phyloP scores from a whole-genome alignment of 2,329 filamentous ascomycete species.

The Cryphonectria radicalis region DNA sequence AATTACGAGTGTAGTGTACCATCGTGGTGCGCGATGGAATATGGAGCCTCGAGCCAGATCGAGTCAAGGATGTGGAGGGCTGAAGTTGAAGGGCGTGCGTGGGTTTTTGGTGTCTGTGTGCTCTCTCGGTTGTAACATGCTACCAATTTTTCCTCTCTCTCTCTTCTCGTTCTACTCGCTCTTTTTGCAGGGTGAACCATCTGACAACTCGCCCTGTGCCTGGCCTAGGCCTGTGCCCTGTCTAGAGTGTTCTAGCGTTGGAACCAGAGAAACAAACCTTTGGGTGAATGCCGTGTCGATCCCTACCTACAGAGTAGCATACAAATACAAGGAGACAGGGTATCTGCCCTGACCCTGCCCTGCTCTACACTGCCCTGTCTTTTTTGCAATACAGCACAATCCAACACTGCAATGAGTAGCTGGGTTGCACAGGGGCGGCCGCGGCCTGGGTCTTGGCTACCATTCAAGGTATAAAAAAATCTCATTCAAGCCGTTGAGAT shows the following conservation, averaged over 20 bases:
- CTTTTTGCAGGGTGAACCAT: background rate
- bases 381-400: background rate
- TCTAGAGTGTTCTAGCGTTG: background rate
- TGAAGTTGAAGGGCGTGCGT: conserved; percentile 2
- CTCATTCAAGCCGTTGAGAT: background rate
- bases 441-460: background rate
- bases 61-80: conserved; percentile 1
- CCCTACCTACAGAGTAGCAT: background rate
- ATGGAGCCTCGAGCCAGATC: background rate
- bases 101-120: conserved; percentile 5
- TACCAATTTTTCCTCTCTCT: background rate
- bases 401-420: background rate
- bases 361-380: background rate
- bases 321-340: background rate
- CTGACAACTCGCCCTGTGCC: background rate
- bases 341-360: background rate
- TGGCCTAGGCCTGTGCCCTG: background rate
- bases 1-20: background rate
- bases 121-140: background rate
- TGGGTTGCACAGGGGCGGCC: background rate
- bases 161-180: background rate
- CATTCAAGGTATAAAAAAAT: conserved; percentile 1
- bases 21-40: background rate
- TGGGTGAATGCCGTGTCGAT: background rate
- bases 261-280: background rate